Evolutionary conservation across 768 basidiomycete genomes (phyloP).

Genomic region (Tephrocybe rancida): DNA sequence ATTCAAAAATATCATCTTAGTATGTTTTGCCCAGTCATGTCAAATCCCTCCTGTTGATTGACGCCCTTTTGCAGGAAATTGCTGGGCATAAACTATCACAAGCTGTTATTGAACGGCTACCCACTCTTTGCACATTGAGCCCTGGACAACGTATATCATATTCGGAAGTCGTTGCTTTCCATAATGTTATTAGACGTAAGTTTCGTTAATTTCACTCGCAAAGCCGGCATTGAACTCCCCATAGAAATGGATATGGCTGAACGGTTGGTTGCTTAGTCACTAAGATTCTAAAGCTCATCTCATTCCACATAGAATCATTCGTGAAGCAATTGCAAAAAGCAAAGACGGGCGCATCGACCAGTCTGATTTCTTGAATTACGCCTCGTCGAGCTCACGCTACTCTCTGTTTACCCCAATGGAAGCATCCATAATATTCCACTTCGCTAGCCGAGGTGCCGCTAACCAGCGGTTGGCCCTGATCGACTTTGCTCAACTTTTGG

Average conservation of each 20-base stretch:
- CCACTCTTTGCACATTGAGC: conserved; percentile 87
- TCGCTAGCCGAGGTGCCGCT: conserved; percentile 80
- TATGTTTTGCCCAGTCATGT: conserved; percentile 37
- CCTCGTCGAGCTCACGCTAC: conserved; percentile 86
- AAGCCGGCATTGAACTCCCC: conserved; percentile 1
- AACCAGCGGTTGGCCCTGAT: conserved; percentile 76
- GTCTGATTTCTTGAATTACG: conserved; percentile 92
- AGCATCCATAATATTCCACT: conserved; percentile 97
- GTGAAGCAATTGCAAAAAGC: conserved; percentile 85
- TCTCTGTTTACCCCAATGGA: conserved; percentile 98
- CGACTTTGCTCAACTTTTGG: conserved; percentile 92
- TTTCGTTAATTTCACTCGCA: conserved; percentile 7
- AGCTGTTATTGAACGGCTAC: conserved; percentile 87
- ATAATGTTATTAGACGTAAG: conserved; percentile 91
- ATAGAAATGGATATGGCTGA: conserved; percentile 97
- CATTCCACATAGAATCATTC: conserved; percentile 63
- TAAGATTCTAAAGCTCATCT: conserved; percentile 8
- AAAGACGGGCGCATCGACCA: conserved; percentile 97
- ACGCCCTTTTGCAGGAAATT: conserved; percentile 65
- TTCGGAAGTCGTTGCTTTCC: conserved; percentile 95
- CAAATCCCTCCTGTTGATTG: background rate
- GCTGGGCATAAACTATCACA: conserved; percentile 98
- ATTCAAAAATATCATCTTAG: conserved; percentile 94
- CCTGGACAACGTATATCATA: conserved; percentile 92
- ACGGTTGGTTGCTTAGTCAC: conserved; percentile 45